These are phyloP conservation scores for Coemansia sp. DNA, from an alignment of 371 early-diverging fungal species.

Conservation along the genomic window DNA sequence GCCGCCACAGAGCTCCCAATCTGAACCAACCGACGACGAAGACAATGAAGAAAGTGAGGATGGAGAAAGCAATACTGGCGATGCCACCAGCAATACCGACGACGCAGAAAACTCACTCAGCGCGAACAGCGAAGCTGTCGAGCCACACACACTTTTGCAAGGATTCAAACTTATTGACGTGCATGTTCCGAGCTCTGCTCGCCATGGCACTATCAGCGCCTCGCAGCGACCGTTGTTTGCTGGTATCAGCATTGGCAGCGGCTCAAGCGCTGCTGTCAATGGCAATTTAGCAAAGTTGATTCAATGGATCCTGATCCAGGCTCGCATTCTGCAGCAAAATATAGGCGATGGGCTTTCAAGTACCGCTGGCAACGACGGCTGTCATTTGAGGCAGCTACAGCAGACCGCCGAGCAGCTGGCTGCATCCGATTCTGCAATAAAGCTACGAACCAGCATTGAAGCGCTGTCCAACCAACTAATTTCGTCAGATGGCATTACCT, in stretches of 20 bases:
- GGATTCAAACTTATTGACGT: constrained; percentile 13
- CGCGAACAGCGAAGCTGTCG: not conserved
- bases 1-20: not conserved
- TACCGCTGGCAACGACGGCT: not conserved
- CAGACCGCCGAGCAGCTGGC: constrained; percentile 14
- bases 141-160: not conserved
- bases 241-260: not conserved
- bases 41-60: not conserved
- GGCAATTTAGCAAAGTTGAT: not conserved
- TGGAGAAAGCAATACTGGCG: not conserved
- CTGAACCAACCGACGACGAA: not conserved
- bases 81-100: not conserved
- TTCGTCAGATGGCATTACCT: constrained; percentile 62
- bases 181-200: constrained; percentile 5
- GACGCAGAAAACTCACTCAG: not conserved
- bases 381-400: constrained; percentile 1
- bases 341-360: not conserved
- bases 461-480: constrained; percentile 10
- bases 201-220: not conserved
- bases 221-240: not conserved
- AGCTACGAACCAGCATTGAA: not conserved
- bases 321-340: constrained; percentile 10
- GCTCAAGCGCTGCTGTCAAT: not conserved
- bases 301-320: constrained; percentile 12
- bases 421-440: not conserved